Conservation (phyloP, 2,329 filamentous ascomycete species). For the Epichloe festucae region DNA sequence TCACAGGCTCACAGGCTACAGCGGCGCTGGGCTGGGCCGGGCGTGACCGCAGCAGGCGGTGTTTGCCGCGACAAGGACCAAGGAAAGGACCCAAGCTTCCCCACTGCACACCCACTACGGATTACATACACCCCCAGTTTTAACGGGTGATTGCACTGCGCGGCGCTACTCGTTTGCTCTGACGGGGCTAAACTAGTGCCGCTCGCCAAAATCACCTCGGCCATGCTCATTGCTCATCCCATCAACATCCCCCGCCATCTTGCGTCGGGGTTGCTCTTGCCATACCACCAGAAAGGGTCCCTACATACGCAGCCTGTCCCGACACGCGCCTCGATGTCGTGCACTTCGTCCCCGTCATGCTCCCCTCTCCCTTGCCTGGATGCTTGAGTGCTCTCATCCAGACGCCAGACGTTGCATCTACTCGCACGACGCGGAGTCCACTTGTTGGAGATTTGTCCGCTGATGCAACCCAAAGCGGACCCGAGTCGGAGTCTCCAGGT, state of each 20-base stretch:
- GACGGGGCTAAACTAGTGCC: neutral
- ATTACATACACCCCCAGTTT: neutral
- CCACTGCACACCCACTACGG: neutral
- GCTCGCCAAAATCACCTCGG: neutral
- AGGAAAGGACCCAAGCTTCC: neutral
- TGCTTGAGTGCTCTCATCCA: neutral
- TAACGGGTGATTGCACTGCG: neutral
- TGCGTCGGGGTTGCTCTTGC: neutral
- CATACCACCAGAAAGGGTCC: neutral
- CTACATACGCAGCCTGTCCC: neutral
- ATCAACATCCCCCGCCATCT: neutral
- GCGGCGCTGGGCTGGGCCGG: neutral
- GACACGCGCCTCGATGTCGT: neutral
- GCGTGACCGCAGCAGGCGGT: constrained; percentile 13
- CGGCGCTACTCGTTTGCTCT: neutral
- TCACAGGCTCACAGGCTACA: neutral
- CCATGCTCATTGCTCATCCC: neutral
- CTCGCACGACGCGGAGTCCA: neutral
- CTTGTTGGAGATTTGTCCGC: neutral
- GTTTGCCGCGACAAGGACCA: constrained; percentile 10
- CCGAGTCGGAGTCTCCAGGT: neutral
- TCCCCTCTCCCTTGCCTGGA: neutral
- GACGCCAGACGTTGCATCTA: too few species aligned
- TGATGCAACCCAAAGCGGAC: neutral
- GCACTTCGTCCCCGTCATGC: neutral